Conservation (phyloP, 108 stramenopile genomes). For the Discostella pseudostelligera region DNA sequence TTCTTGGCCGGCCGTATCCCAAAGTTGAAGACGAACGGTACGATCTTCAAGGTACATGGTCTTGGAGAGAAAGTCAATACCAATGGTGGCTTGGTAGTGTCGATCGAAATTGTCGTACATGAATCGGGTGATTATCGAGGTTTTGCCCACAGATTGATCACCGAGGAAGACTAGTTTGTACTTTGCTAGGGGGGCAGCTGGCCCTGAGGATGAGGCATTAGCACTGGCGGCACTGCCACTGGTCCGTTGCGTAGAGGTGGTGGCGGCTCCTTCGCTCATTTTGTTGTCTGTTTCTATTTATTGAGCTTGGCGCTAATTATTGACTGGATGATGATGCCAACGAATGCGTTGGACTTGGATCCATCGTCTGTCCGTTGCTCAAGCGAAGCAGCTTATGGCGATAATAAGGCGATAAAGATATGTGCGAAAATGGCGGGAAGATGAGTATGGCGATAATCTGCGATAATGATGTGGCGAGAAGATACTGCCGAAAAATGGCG, state of each 20-base stretch:
- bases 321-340: too few relatives aligned
- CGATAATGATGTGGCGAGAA: too few relatives aligned
- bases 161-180: slow-evolving; percentile 99
- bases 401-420: too few relatives aligned
- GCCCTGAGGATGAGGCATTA: slow-evolving; percentile 37
- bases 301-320: too few relatives aligned
- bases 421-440: too few relatives aligned
- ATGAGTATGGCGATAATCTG: too few relatives aligned
- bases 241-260: background rate
- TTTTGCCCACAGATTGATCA: slow-evolving; percentile 99
- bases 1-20: slow-evolving; percentile 99
- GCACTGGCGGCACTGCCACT: background rate
- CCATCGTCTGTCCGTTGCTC: too few relatives aligned
- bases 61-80: slow-evolving; percentile 99
- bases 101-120: slow-evolving; percentile 97
- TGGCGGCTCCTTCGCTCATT: slow-evolving; percentile 8
- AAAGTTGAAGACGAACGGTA: slow-evolving; percentile 98
- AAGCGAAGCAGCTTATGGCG: too few relatives aligned
- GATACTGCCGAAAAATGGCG: too few relatives aligned
- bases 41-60: slow-evolving; percentile 98
- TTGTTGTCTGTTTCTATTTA: background rate
- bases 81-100: slow-evolving; percentile 98
- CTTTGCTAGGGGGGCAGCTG: slow-evolving; percentile 89
- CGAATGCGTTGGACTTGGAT: too few relatives aligned
- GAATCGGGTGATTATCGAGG: slow-evolving; percentile 98